Evolutionary conservation across 2,329 filamentous ascomycete genomes (phyloP).

Genomic region (Aspergillus texensis): DNA sequence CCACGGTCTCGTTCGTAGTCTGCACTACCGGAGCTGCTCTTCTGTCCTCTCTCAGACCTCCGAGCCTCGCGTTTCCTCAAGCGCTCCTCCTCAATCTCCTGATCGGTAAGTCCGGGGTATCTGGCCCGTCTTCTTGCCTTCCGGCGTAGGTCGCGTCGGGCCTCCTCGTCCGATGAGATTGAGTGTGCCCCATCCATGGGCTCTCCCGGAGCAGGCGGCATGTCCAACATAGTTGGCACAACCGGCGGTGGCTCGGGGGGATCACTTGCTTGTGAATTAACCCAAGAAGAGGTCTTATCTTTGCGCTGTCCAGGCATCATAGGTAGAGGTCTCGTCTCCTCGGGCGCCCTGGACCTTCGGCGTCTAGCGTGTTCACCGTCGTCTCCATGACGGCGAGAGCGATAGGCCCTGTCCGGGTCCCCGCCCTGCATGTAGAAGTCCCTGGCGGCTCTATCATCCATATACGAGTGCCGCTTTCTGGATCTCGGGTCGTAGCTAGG

Average conservation of each 20-base stretch:
- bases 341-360: conserved; percentile 38
- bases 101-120: conserved; percentile 42
- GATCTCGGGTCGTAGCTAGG: conserved; percentile 31
- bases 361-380: conserved; percentile 35
- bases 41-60: conserved; percentile 34
- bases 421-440: conserved; percentile 32
- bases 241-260: conserved; percentile 52
- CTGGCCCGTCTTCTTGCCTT: conserved; percentile 43
- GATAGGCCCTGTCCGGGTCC: conserved; percentile 29
- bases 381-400: conserved; percentile 37
- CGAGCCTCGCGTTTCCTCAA: conserved; percentile 34
- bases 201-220: conserved; percentile 34
- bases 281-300: conserved; percentile 55
- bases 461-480: conserved; percentile 36
- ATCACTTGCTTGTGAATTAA: conserved; percentile 51
- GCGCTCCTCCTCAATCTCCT: conserved; percentile 43
- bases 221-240: conserved; percentile 49
- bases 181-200: conserved; percentile 34
- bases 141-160: conserved; percentile 40
- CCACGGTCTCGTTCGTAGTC: conserved; percentile 43
- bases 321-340: conserved; percentile 26
- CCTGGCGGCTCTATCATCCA: conserved; percentile 30
- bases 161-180: conserved; percentile 48
- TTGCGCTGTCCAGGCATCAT: conserved; percentile 41
- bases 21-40: conserved; percentile 45